Percentiles rank a stretch among this genome's conserved stretches.
These are phyloP conservation scores for Coleophoma cylindrospora DNA, from an alignment of 2,329 filamentous ascomycete genomes.

Conservation along the genomic window DNA sequence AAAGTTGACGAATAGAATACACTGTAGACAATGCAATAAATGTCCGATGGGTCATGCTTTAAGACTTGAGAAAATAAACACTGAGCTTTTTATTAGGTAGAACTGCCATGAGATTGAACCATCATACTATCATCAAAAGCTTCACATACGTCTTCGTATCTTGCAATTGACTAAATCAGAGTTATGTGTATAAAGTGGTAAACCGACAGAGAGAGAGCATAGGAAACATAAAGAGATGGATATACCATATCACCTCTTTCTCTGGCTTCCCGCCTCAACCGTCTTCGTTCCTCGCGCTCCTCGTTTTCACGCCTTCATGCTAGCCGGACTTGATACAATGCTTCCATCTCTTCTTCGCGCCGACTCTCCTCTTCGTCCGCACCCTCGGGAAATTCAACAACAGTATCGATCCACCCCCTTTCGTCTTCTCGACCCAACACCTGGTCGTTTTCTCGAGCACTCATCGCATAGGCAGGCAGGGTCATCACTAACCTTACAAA, in stretches of 20 bases:
- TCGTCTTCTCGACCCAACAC: constrained; percentile 88
- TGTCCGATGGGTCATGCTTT: background rate
- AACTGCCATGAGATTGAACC: too few species aligned
- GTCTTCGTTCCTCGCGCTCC: constrained; percentile 72
- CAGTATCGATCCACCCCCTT: constrained; percentile 83
- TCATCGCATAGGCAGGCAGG: constrained; percentile 77
- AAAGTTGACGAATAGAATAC: background rate
- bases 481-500: constrained; percentile 94
- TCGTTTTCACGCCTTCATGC: constrained; percentile 70
- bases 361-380: constrained; percentile 71
- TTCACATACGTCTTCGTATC: too few species aligned
- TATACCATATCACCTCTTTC: constrained; percentile 66
- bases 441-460: constrained; percentile 69
- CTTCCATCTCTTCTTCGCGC: constrained; percentile 88
- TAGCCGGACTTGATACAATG: constrained; percentile 81
- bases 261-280: constrained; percentile 66
- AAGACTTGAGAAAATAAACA: too few species aligned
- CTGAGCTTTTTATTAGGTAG: too few species aligned
- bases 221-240: too few species aligned
- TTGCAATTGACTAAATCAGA: too few species aligned
- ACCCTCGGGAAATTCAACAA: constrained; percentile 79
- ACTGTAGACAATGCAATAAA: background rate
- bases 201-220: too few species aligned
- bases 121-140: too few species aligned
- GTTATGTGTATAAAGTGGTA: too few species aligned